A percentile compares a stretch with the other conserved stretches of the same genome.
These are phyloP conservation scores for Erigeron canadensis DNA, from an alignment of 129 eudicot genomes.

Conservation along the genomic window DNA sequence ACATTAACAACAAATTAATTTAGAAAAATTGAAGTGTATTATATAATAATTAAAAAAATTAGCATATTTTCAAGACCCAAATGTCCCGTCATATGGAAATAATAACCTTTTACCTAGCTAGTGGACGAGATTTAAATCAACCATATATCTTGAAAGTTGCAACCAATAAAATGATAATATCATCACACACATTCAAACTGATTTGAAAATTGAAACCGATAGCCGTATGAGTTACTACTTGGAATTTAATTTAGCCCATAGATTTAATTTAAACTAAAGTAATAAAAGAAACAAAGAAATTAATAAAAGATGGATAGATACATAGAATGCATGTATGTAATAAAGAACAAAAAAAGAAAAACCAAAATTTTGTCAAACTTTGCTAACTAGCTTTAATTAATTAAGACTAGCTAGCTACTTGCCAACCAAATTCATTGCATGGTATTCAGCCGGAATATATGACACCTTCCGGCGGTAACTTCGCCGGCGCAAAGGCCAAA, in stretches of 20 bases:
- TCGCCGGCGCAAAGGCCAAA: constrained; percentile 28
- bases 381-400: neutral
- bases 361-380: constrained; percentile 5
- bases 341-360: neutral
- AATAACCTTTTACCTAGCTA: neutral
- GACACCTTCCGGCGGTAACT: constrained; percentile 20
- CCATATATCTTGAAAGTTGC: neutral
- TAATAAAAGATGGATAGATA: constrained; percentile 19
- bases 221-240: constrained; percentile 1
- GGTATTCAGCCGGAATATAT: constrained; percentile 15
- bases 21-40: too few species aligned
- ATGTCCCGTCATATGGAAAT: neutral
- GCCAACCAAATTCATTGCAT: constrained; percentile 22
- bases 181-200: constrained; percentile 8
- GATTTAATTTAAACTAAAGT: neutral
- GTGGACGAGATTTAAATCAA: neutral
- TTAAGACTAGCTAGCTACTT: neutral
- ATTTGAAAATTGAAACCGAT: constrained; percentile 22
- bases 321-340: constrained; percentile 21
- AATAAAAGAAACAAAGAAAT: neutral
- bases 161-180: neutral
- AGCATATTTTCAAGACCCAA: neutral
- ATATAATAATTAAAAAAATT: too few species aligned
- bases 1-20: too few species aligned
- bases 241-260: constrained; percentile 12